Evolutionary conservation across 2,329 filamentous ascomycete species (phyloP).

Genomic region (Fonsecaea erecta): DNA sequence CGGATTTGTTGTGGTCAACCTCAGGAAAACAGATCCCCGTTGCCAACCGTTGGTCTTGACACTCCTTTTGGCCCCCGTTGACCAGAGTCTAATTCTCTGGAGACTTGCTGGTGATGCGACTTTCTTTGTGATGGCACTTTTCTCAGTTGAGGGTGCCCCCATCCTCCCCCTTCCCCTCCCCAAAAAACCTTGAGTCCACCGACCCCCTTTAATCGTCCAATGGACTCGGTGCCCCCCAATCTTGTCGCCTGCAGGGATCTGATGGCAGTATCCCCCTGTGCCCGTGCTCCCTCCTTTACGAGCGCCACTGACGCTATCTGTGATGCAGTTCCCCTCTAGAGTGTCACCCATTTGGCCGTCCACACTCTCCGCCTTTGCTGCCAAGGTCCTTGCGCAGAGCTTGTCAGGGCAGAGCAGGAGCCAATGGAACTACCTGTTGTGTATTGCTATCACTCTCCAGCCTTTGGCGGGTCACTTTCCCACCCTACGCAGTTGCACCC

Average conservation of each 20-base stretch:
- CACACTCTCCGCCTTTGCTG: neutral
- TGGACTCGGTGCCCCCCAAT: slow-evolving; percentile 10
- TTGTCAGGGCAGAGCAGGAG: neutral
- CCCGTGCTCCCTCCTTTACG: slow-evolving; percentile 2
- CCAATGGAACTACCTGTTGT: neutral
- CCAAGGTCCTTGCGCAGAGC: neutral
- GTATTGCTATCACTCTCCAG: neutral
- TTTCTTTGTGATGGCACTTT: neutral
- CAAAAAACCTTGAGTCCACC: neutral
- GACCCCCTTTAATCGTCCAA: slow-evolving; percentile 3
- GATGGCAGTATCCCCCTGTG: neutral
- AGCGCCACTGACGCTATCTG: slow-evolving; percentile 23
- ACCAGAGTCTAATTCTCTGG: neutral
- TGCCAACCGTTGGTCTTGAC: neutral
- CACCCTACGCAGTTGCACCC: neutral
- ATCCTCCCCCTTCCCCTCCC: neutral
- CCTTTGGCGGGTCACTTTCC: neutral
- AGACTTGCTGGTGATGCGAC: neutral
- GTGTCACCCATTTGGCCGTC: neutral
- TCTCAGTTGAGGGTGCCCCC: neutral
- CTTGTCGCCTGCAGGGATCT: slow-evolving; percentile 27
- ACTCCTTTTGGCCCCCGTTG: neutral
- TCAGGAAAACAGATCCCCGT: neutral
- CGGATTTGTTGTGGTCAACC: neutral
- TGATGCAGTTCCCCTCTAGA: neutral